Base-by-base conservation (phyloP, 352 stramenopile genomes). In the Aphanomyces astaci region DNA sequence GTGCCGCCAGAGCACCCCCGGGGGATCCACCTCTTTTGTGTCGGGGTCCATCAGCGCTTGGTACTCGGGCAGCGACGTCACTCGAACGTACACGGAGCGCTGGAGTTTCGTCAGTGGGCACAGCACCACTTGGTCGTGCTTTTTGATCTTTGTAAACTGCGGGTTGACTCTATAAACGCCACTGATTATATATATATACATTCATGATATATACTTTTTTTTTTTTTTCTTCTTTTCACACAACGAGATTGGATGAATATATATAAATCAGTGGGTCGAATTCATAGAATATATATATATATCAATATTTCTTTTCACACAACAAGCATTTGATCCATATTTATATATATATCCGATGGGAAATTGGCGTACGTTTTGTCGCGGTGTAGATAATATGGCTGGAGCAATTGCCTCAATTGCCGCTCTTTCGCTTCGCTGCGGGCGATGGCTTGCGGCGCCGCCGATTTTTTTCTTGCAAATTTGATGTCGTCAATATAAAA, bases 401-500 rank as follows among this genome's bases (percentile, higher is more conserved):
- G 62, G 4, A 92, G 72, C 40, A 83, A 75, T 25, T 80, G 63
- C 0, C 81, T 82, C 22, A 92, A 64, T 51, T 87, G 74, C 54
- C 80, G 86, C 63, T 90, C 82, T 63, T 90, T 92, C n/a, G 84
- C 73, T 0, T 71, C 77, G 31, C 80, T 89, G 9, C 81, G 72
- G 36, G 82, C 73, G 0, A 92, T 57, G 13, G 81, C 82, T 56
- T 89, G 78, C 5, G 74, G 76, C 11, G 72, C 81, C 7, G 84
- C 84, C 36, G 84, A 90, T 46, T 90, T 90, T 60, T 93, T 91
- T 22, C 85, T 77, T 27, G 80, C 85, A 48, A 89, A 90, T 64
- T 93, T 91, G 66, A 93, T 93, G 63, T 90, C 83, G 32, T 90
- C 74, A 36, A 81, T 82, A 40, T 91, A 93, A 63, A 87, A 91